Evolutionary conservation across 2,329 filamentous ascomycete species (phyloP), one percentile per base, ranked within the genome.

Genomic region (Trichoderma asperellum): DNA sequence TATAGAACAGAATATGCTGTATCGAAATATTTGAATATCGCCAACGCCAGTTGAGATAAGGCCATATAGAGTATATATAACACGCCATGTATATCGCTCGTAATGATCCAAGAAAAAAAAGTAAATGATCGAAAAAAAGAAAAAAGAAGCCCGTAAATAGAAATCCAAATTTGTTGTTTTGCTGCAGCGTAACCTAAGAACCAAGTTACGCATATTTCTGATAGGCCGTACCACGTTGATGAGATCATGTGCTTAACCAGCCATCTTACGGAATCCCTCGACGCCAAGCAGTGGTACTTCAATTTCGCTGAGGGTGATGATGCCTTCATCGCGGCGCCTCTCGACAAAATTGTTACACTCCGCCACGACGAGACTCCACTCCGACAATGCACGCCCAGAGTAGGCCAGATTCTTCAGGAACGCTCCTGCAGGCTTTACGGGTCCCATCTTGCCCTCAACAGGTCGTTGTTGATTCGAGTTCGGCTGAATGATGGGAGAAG

Each of bases 291-390:
- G 74, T 1, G 81, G 82, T 3, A 84, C 81, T 78, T 95, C 92
- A 53, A 95, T 88, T 55, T 90, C 88, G 73, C 82, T 84, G 70
- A 93, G 86, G 0, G 83, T 82, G 2, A 87, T 84, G 11, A 94
- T 87, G 56, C 92, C 92, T 76, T 96, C 92, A 58, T 89, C 88
- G 63, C 89, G 89, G 67, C 92, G 86, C 57, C 92, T 85, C 70
- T 95, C 92, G 37, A 93, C 88, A 78, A 95, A 96, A 75, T 89
- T 92, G 79, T 94, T 93, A 81, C 89, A 93, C 77, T 96, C 92
- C 68, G 87, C 87, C 18, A 94, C 88, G 24, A 95, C 87, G 21
- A 92, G 82, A 24, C 85, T 84, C 92, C 92, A 96, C 78, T 96
- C 92, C 0, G 92, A 92, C 56, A 96, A 83, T 0, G 92, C 90